Percentiles rank a stretch among this genome's conserved stretches.
These are phyloP conservation scores for Tetrahymena elliotti DNA, from an alignment of 73 alveolate genomes.

Conservation along the genomic window DNA sequence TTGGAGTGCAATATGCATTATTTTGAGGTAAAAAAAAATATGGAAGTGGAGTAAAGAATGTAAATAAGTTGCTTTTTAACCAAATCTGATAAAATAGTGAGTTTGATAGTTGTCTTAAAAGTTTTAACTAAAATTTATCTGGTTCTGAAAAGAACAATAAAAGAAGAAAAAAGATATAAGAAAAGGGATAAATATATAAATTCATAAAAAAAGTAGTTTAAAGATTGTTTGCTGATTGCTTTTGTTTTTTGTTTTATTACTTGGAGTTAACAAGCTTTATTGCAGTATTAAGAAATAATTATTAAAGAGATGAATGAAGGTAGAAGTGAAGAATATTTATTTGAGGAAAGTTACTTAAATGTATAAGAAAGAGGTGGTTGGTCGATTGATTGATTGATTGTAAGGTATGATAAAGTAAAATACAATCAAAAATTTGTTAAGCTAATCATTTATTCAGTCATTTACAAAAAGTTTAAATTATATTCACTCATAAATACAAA, in stretches of 20 bases:
- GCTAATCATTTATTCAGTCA: no score
- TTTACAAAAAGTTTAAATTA: no score
- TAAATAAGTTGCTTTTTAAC: neutral
- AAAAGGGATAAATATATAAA: neutral
- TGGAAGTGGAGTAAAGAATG: neutral
- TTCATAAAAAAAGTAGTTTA: neutral
- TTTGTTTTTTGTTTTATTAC: no score
- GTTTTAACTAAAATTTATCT: neutral
- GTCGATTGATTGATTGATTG: no score
- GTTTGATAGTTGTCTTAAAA: no score
- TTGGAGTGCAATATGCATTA: neutral
- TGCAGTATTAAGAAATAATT: no score
- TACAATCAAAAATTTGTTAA: neutral
- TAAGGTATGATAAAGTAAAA: no score
- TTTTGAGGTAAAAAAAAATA: neutral
- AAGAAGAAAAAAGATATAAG: neutral
- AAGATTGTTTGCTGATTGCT: neutral
- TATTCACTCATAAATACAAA: no score
- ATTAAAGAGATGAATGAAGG: neutral
- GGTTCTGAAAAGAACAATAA: no score
- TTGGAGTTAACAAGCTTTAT: no score
- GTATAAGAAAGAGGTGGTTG: neutral
- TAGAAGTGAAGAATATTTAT: neutral
- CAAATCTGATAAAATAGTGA: neutral
- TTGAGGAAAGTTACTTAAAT: neutral